Evolutionary conservation across 257 asterid genomes (phyloP), one percentile per base, ranked within the genome.

Genomic region (Ilex aquifolium): DNA sequence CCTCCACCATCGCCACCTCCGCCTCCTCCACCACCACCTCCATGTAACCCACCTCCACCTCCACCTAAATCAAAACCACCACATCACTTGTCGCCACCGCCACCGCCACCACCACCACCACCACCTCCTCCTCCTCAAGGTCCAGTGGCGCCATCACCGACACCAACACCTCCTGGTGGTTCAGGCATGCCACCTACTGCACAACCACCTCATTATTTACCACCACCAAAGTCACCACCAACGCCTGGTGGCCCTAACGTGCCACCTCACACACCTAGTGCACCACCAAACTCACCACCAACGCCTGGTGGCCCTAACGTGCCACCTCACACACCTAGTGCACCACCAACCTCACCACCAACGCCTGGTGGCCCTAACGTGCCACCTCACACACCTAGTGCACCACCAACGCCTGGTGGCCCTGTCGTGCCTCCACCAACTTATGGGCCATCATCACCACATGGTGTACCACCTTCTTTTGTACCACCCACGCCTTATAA

Each of bases 101-200:
- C 72, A 10, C 70, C 63, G n/a, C 76, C 79, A 0, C 72, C 82
- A 1, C 72, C 76, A 0, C 58, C 77, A 16, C 64, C 72, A 13
- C 15, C 72, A 10, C 70, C 63, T 2, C 13, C 54, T 11, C 54
- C 54, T 7, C n/a, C n/a, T 49, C 0, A 12, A 4, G 54, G 54
- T 49, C 14, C 54, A 6, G 10, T 21, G 27, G 27, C 71, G 0
- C 77, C 76, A 0, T 52, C 77, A 16, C 64, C 72, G 12, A 21
- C 72, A 10, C 70, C 63, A 4, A 13, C 54, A 6, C 54, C 54
- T 7, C n/a, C n/a, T 49, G 54, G 54, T 49, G 54, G 54, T 49
- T n/a, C 54, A 6, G 10, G 1, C 1, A 60, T 49, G 12, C 42
- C 42, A 44, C 36, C 42, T 16, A 5, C 57, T 27, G 14, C 65